A percentile compares a stretch with the other conserved stretches of the same genome.
These are phyloP conservation scores for Chimonanthus praecox DNA, from an alignment of 164 flowering plant species.

Conservation along the genomic window DNA sequence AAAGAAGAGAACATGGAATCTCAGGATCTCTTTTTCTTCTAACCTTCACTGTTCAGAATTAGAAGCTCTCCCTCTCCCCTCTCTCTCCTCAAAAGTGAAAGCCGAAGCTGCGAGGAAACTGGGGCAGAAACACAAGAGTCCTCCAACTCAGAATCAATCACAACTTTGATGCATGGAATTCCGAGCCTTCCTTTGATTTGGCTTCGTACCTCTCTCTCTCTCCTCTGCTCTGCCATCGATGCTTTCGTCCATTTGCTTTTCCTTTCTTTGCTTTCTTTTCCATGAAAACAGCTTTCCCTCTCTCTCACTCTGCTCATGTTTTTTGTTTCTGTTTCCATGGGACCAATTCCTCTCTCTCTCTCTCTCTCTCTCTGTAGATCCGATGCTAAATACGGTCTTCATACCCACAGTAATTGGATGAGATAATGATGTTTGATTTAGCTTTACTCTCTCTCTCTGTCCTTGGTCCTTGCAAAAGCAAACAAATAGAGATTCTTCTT, in stretches of 20 bases:
- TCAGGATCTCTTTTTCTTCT: neutral
- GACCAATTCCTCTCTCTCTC: neutral
- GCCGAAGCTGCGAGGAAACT: slow-evolving; percentile 8
- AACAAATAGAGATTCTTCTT: neutral
- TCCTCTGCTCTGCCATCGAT: slow-evolving; percentile 3
- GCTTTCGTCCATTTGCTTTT: neutral
- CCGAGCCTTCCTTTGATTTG: slow-evolving; percentile 9
- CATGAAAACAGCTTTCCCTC: neutral
- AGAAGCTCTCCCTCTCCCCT: neutral
- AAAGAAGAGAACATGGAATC: neutral
- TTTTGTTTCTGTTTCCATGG: neutral
- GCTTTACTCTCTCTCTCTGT: slow-evolving; percentile 9
- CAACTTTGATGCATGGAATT: slow-evolving; percentile 6
- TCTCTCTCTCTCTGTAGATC: neutral
- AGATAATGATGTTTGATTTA: neutral
- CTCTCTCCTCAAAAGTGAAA: slow-evolving; percentile 6
- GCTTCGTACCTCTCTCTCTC: neutral
- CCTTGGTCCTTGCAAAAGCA: slow-evolving; percentile 13
- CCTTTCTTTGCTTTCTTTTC: neutral
- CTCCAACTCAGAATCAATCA: neutral
- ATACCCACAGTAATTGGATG: slow-evolving; percentile 2
- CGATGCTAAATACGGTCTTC: slow-evolving; percentile 1
- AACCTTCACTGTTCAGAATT: neutral
- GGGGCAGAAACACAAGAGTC: neutral
- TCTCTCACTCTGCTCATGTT: neutral